Evolutionary conservation across 2,329 filamentous ascomycete genomes (phyloP).

Genomic region (Hawksworthiomyces lignivorus): DNA sequence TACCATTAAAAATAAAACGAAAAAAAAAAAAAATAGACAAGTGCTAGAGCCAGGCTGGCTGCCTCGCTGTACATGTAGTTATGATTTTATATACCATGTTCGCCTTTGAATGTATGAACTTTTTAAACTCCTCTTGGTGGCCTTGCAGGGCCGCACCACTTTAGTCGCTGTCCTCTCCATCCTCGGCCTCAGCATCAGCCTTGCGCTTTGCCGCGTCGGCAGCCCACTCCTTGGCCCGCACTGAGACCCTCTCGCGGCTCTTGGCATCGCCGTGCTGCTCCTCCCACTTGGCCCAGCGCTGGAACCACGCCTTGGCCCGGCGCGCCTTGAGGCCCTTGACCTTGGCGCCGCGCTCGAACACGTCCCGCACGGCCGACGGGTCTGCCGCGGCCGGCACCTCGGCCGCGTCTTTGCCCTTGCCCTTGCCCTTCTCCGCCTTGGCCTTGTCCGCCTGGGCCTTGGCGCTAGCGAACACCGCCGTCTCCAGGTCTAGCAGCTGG

Average conservation of each 20-base stretch:
- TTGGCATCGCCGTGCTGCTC: conserved; percentile 63
- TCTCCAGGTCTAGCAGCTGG: conserved; percentile 81
- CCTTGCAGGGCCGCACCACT: too few species aligned
- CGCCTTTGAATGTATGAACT: too few species aligned
- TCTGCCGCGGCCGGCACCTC: too few species aligned
- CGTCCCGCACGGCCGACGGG: conserved; percentile 51
- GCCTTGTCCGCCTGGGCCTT: conserved; percentile 32
- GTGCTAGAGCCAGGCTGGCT: too few species aligned
- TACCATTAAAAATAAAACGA: too few species aligned
- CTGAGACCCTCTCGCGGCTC: conserved; percentile 62
- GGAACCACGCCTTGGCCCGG: conserved; percentile 81
- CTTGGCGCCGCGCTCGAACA: conserved; percentile 74
- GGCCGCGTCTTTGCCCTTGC: too few species aligned
- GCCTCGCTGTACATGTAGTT: too few species aligned
- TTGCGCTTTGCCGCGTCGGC: conserved; percentile 37
- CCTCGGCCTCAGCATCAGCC: conserved; percentile 19
- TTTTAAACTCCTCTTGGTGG: too few species aligned
- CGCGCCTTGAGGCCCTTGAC: conserved; percentile 69
- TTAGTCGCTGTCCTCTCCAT: conserved; percentile 20
- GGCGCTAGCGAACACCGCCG: conserved; percentile 45
- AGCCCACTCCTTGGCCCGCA: conserved; percentile 64
- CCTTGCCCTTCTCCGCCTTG: conserved; percentile 40
- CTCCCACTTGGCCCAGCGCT: conserved; percentile 87
- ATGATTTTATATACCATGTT: too few species aligned
- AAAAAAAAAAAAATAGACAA: too few species aligned